Conservation (phyloP, 2,329 filamentous ascomycete genomes). For the Pseudogymnoascus sp. region DNA sequence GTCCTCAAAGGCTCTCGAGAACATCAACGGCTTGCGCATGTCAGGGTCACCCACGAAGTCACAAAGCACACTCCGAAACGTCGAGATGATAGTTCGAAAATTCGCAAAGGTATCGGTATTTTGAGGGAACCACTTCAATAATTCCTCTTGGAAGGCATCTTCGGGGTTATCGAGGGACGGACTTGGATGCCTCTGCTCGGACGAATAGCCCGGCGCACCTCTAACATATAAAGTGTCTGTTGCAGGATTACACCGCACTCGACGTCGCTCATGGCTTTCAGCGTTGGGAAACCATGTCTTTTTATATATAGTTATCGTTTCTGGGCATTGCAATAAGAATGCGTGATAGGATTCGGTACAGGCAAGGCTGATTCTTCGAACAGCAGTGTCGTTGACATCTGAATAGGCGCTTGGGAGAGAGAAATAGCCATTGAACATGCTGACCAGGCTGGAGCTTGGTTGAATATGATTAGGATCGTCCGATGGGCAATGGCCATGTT, state of each 20-base stretch:
- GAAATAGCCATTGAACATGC: constrained; percentile 14
- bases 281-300: constrained; percentile 8
- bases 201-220: constrained; percentile 12
- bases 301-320: constrained; percentile 13
- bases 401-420: constrained; percentile 10
- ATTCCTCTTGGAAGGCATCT: constrained; percentile 11
- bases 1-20: constrained; percentile 9
- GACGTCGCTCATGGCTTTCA: constrained; percentile 13
- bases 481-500: constrained; percentile 12
- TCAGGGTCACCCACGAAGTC: constrained; percentile 11
- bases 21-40: not conserved
- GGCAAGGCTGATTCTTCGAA: constrained; percentile 11
- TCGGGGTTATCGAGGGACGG: constrained; percentile 11
- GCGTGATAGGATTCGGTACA: constrained; percentile 12
- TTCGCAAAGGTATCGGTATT: constrained; percentile 12
- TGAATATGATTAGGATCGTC: constrained; percentile 12
- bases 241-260: constrained; percentile 13
- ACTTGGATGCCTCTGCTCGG: constrained; percentile 13
- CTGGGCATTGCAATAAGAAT: constrained; percentile 12
- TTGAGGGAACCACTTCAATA: constrained; percentile 13
- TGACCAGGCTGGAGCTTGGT: constrained; percentile 13
- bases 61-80: constrained; percentile 12
- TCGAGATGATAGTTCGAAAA: constrained; percentile 12
- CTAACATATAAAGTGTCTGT: constrained; percentile 13
- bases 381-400: constrained; percentile 15